phyloP scores from a whole-genome alignment of 495 filamentous ascomycete species.

The Aspergillus ellipticus region DNA sequence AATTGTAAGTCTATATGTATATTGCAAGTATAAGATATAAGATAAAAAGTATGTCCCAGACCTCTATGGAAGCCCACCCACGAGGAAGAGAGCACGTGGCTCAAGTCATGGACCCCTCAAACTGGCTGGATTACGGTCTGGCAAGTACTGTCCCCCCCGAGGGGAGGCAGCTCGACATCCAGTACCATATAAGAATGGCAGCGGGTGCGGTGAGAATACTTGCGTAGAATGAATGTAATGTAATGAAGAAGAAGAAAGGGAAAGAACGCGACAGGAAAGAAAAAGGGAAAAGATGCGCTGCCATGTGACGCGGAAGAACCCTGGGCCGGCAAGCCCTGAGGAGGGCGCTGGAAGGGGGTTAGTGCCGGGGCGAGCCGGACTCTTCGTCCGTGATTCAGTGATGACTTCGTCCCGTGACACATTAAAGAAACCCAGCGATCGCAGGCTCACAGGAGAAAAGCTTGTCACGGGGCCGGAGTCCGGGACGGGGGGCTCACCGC shows the following conservation, averaged over 20 bases:
- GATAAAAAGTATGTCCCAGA: slow-evolving; percentile 45
- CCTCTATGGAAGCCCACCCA: slow-evolving; percentile 51
- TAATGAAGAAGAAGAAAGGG: no score
- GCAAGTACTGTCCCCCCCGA: slow-evolving; percentile 32
- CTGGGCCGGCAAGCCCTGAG: neutral
- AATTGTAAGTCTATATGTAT: no score
- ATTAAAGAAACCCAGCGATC: no score
- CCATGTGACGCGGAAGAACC: slow-evolving; percentile 1
- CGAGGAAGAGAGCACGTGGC: slow-evolving; percentile 10
- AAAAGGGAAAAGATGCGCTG: slow-evolving; percentile 6
- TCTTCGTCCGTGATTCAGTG: no score
- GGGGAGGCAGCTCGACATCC: slow-evolving; percentile 23
- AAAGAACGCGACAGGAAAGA: slow-evolving; percentile 7
- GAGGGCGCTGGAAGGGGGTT: neutral
- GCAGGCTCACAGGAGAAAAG: no score
- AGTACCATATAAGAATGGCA: slow-evolving; percentile 26
- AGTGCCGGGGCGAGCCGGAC: no score
- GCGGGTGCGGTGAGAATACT: slow-evolving; percentile 28
- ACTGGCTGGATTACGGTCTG: slow-evolving; percentile 44
- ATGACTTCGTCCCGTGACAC: no score
- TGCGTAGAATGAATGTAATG: slow-evolving; percentile 32
- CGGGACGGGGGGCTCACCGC: neutral
- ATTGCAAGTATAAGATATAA: no score
- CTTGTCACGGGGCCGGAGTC: neutral
- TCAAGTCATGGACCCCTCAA: slow-evolving; percentile 46